Evolutionary conservation across 306 rosid species (phyloP).

Genomic region (Notholithocarpus densiflorus): DNA sequence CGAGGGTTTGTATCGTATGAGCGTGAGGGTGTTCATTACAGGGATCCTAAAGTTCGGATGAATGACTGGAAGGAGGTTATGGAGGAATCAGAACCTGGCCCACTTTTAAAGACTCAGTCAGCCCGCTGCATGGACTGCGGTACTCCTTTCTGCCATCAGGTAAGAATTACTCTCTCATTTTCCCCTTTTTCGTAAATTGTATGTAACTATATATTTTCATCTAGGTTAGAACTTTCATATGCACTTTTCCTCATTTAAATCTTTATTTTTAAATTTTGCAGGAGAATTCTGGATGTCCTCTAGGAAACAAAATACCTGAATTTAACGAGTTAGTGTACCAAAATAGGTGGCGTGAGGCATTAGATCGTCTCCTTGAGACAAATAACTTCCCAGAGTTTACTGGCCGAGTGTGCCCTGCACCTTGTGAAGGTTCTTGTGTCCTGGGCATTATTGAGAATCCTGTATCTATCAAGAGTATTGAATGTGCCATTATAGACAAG

Average conservation of each 20-base stretch:
- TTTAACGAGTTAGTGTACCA: slow-evolving; percentile 93
- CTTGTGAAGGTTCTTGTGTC: slow-evolving; percentile 98
- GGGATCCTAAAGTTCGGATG: slow-evolving; percentile 86
- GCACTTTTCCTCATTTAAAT: neutral
- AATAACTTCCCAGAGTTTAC: slow-evolving; percentile 98
- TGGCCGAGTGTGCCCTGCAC: slow-evolving; percentile 98
- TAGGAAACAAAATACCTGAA: slow-evolving; percentile 97
- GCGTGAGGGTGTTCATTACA: slow-evolving; percentile 90
- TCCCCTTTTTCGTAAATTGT: neutral
- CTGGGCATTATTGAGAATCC: slow-evolving; percentile 84
- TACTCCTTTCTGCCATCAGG: slow-evolving; percentile 99
- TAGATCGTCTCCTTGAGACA: slow-evolving; percentile 93
- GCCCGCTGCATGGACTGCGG: slow-evolving; percentile 99
- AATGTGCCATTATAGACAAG: slow-evolving; percentile 97
- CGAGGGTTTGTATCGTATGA: slow-evolving; percentile 92
- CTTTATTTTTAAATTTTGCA: slow-evolving; percentile 31
- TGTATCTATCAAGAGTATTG: slow-evolving; percentile 89
- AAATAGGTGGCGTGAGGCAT: slow-evolving; percentile 95
- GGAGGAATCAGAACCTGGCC: slow-evolving; percentile 89
- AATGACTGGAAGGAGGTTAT: slow-evolving; percentile 91
- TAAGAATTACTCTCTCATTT: slow-evolving; percentile 11
- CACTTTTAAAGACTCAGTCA: slow-evolving; percentile 90
- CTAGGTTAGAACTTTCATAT: no score
- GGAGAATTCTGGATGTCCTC: slow-evolving; percentile 98
- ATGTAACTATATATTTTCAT: no score